A percentile compares a stretch with the other conserved stretches of the same genome.
Conservation (phyloP, 2,329 filamentous ascomycete genomes). For the Xylaria digitata region DNA sequence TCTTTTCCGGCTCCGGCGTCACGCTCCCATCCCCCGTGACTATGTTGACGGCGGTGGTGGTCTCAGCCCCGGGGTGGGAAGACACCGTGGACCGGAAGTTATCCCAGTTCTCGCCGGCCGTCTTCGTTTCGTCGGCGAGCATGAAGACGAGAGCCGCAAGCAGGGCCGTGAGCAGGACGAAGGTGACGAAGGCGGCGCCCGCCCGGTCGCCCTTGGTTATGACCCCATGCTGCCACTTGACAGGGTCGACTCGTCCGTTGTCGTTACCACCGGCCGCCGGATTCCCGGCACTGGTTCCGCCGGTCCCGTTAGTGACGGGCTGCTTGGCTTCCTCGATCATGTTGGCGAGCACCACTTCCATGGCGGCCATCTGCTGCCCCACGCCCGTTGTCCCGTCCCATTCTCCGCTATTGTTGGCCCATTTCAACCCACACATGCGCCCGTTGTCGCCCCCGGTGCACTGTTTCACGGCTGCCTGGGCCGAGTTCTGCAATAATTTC, state of each 20-base stretch:
- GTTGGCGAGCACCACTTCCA: slow-evolving; percentile 73
- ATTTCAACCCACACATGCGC: slow-evolving; percentile 70
- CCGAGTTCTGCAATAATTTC: slow-evolving; percentile 65
- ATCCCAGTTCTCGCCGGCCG: slow-evolving; percentile 8
- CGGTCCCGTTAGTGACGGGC: slow-evolving; percentile 56
- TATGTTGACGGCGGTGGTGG: neutral
- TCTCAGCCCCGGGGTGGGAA: neutral
- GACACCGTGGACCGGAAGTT: slow-evolving; percentile 17
- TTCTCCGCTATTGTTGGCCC: slow-evolving; percentile 61
- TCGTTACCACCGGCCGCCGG: slow-evolving; percentile 60
- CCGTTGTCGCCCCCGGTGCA: slow-evolving; percentile 68
- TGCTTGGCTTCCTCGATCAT: slow-evolving; percentile 60
- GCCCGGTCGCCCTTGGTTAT: slow-evolving; percentile 72
- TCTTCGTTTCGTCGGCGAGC: slow-evolving; percentile 59
- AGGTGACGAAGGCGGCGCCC: slow-evolving; percentile 74
- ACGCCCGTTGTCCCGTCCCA: slow-evolving; percentile 72
- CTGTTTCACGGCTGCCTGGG: slow-evolving; percentile 66
- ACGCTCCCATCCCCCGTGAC: neutral
- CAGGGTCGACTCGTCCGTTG: slow-evolving; percentile 53
- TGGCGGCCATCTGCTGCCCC: slow-evolving; percentile 76
- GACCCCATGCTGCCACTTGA: slow-evolving; percentile 44
- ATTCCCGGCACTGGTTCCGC: slow-evolving; percentile 63
- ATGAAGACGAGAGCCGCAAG: slow-evolving; percentile 64
- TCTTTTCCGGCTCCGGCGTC: slow-evolving; percentile 9
- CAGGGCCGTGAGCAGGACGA: slow-evolving; percentile 65